phyloP scores from a whole-genome alignment of 306 rosid species.

The Vigna hirtella region DNA sequence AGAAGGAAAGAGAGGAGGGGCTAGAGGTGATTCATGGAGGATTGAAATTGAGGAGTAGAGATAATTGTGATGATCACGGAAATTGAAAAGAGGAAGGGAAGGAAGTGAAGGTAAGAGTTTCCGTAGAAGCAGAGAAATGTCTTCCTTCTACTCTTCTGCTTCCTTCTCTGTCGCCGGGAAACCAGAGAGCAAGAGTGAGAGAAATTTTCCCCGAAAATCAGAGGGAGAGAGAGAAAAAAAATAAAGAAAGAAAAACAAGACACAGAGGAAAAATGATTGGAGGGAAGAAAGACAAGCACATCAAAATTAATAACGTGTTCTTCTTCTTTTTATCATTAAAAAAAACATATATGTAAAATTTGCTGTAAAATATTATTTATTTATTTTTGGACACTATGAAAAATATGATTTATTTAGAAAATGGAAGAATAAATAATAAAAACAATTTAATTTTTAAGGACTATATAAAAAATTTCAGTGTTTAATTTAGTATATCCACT shows the following conservation, averaged over 20 bases:
- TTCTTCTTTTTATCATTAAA: not conserved
- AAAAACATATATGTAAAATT: not conserved
- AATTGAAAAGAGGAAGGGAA: constrained; percentile 47
- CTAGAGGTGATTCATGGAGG: constrained; percentile 50
- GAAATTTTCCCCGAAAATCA: constrained; percentile 48
- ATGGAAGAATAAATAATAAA: not conserved
- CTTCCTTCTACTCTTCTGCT: constrained; percentile 88
- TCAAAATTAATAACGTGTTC: constrained; percentile 34
- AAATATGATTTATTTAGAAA: not conserved
- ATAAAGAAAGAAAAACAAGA: constrained; percentile 19
- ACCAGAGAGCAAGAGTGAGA: constrained; percentile 58
- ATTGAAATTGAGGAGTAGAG: constrained; percentile 39
- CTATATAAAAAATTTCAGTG: no score
- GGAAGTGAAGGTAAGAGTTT: constrained; percentile 47
- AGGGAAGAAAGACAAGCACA: constrained; percentile 56
- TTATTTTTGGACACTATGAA: no score
- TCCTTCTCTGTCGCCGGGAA: constrained; percentile 85
- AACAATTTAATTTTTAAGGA: not conserved
- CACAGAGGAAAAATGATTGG: constrained; percentile 70
- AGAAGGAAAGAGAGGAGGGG: constrained; percentile 24
- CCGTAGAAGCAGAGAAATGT: constrained; percentile 91
- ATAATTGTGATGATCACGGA: constrained; percentile 50
- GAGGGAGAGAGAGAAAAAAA: constrained; percentile 10
- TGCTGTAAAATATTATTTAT: not conserved
- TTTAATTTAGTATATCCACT: no score